A percentile compares a stretch with the other conserved stretches of the same genome.
Evolutionary conservation across 331 rosid genomes (phyloP).

Genomic region (Saraca asoca): DNA sequence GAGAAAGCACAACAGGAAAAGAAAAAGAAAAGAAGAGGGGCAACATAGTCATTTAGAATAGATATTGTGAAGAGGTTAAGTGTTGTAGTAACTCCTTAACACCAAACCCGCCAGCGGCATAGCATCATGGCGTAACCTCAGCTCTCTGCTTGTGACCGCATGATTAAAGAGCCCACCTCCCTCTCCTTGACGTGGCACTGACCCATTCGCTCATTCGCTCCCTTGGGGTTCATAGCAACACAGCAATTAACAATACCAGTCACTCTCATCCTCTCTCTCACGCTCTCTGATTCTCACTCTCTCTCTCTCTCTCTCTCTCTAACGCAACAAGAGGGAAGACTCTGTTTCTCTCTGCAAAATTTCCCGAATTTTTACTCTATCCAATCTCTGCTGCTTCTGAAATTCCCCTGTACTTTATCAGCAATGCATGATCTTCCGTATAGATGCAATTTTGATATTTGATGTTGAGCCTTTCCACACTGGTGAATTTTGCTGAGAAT

Average conservation of each 20-base stretch:
- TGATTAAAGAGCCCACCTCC: conserved; percentile 44
- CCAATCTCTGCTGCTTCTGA: conserved; percentile 41
- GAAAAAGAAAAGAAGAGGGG: neutral
- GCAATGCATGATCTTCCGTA: conserved; percentile 69
- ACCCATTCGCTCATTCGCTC: conserved; percentile 40
- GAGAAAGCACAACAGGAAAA: too few relatives aligned
- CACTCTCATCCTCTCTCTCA: conserved; percentile 52
- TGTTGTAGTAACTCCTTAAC: conserved; percentile 8
- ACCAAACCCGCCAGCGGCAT: conserved; percentile 49
- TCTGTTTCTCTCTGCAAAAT: conserved; percentile 42
- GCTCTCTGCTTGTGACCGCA: conserved; percentile 38
- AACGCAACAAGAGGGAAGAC: neutral
- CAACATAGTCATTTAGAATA: conserved; percentile 5
- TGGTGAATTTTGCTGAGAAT: neutral
- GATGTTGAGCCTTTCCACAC: conserved; percentile 5
- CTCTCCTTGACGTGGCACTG: conserved; percentile 50
- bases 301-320: conserved; percentile 43
- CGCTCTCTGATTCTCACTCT: conserved; percentile 37
- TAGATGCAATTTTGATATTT: conserved; percentile 38
- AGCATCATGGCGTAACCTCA: conserved; percentile 42
- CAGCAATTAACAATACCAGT: conserved; percentile 71
- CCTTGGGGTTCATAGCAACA: conserved; percentile 86
- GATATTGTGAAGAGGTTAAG: conserved; percentile 35
- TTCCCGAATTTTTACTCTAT: conserved; percentile 48
- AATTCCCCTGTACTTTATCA: conserved; percentile 36